These are phyloP conservation scores for Zymoseptoria crescenta DNA, from an alignment of 2,329 filamentous ascomycete genomes.

Conservation along the genomic window DNA sequence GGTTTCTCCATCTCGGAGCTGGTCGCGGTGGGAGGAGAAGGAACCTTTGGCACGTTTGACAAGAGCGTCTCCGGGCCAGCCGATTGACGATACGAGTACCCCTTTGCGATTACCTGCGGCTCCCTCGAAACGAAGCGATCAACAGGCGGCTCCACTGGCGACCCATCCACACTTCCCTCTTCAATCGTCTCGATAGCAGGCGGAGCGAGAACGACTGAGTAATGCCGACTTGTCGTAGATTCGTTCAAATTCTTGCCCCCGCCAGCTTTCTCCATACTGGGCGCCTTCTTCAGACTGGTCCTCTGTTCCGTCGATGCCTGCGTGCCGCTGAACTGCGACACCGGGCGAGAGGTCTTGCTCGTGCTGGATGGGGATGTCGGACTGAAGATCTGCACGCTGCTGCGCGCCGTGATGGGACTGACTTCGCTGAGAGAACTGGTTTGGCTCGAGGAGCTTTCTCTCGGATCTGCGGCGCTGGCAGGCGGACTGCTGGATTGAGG, in stretches of 20 bases:
- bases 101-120: conserved; percentile 6
- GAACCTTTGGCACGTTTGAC: background rate
- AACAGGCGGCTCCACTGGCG: conserved; percentile 5
- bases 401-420: conserved; percentile 19
- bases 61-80: background rate
- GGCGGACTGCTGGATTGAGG: conserved; percentile 22
- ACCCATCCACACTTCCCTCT: conserved; percentile 13
- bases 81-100: conserved; percentile 7
- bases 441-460: conserved; percentile 8
- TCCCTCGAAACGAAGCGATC: background rate
- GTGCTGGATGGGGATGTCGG: conserved; percentile 14
- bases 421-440: conserved; percentile 17
- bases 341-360: conserved; percentile 11
- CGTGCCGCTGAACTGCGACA: conserved; percentile 7
- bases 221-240: conserved; percentile 4
- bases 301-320: background rate
- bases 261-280: background rate
- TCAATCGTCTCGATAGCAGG: conserved; percentile 13
- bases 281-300: conserved; percentile 4
- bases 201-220: conserved; percentile 11
- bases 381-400: conserved; percentile 10
- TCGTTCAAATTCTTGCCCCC: conserved; percentile 2
- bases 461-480: conserved; percentile 6
- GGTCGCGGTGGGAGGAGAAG: background rate
- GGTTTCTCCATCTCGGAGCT: background rate